A percentile compares a stretch with the other conserved stretches of the same genome.
Conservation (phyloP, 306 rosid species). For the Trifolium pratense region DNA sequence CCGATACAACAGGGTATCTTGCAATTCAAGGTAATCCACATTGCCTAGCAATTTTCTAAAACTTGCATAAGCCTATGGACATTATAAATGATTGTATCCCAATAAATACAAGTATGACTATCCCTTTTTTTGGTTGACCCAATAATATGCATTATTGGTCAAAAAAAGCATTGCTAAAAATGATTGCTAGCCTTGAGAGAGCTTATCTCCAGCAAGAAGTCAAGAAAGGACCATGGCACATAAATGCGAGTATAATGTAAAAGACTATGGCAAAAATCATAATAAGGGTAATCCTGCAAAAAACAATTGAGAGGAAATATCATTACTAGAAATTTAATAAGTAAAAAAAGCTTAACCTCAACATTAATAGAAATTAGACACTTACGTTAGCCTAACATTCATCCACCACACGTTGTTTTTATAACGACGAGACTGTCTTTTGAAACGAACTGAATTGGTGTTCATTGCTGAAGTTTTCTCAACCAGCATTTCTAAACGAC, state of each 20-base stretch:
- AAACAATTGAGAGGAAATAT: neutral
- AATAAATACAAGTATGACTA: conserved; percentile 5
- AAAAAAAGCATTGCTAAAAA: conserved; percentile 33
- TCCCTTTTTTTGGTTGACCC: conserved; percentile 15
- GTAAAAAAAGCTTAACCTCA: neutral
- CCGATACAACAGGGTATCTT: conserved; percentile 1
- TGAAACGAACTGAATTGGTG: conserved; percentile 77
- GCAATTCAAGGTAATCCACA: neutral
- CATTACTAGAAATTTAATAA: conserved; percentile 2
- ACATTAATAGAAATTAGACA: neutral
- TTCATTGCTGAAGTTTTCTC: conserved; percentile 89
- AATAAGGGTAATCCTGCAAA: conserved; percentile 73
- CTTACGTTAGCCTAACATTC: conserved; percentile 85
- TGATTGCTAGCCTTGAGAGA: neutral
- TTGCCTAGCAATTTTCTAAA: conserved; percentile 8
- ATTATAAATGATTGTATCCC: conserved; percentile 21
- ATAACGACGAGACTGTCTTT: conserved; percentile 85
- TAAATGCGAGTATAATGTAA: conserved; percentile 66
- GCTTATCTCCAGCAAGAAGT: conserved; percentile 54
- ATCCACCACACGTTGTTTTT: conserved; percentile 87
- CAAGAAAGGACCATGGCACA: conserved; percentile 76
- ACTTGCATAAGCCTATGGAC: conserved; percentile 23
- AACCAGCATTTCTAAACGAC: conserved; percentile 80
- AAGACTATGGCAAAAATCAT: conserved; percentile 54
- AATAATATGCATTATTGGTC: conserved; percentile 18